phyloP scores from a whole-genome alignment of 352 stramenopile species.

The Pythium aquatile region DNA sequence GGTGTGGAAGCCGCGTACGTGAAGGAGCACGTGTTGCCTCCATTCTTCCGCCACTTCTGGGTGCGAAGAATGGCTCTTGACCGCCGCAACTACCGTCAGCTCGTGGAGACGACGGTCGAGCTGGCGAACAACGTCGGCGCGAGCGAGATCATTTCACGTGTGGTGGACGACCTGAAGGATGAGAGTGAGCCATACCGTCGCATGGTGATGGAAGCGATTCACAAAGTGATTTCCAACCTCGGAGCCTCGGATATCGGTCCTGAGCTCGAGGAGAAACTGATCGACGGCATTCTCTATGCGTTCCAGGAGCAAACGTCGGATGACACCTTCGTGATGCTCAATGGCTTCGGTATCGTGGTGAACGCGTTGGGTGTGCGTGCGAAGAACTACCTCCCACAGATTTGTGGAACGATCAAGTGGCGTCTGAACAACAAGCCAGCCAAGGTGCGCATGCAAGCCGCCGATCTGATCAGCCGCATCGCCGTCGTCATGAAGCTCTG shows the following conservation, averaged over 20 bases:
- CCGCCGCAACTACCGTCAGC: constrained; percentile 96
- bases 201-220: constrained; percentile 99
- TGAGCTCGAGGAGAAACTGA: constrained; percentile 98
- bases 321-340: constrained; percentile 94
- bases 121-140: constrained; percentile 99
- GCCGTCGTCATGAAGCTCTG: constrained; percentile 99
- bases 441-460: constrained; percentile 98
- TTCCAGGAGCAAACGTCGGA: constrained; percentile 98
- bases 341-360: constrained; percentile 98
- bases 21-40: constrained; percentile 96
- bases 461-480: constrained; percentile 98
- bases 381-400: constrained; percentile 99
- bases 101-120: constrained; percentile 99
- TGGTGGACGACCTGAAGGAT: constrained; percentile 99
- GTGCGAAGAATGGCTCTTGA: constrained; percentile 98
- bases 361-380: constrained; percentile 96
- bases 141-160: constrained; percentile 96
- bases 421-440: constrained; percentile 98
- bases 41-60: constrained; percentile 99
- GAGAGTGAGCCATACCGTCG: constrained; percentile 98
- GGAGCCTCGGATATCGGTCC: constrained; percentile 96
- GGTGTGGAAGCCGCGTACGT: constrained; percentile 98
- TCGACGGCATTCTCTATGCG: constrained; percentile 99
- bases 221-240: constrained; percentile 98
- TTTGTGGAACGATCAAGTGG: constrained; percentile 99